Percentiles rank a stretch among this genome's conserved stretches.
These are phyloP conservation scores for Helicostylum pulchrum DNA, from an alignment of 192 early-diverging fungal species.

Conservation along the genomic window DNA sequence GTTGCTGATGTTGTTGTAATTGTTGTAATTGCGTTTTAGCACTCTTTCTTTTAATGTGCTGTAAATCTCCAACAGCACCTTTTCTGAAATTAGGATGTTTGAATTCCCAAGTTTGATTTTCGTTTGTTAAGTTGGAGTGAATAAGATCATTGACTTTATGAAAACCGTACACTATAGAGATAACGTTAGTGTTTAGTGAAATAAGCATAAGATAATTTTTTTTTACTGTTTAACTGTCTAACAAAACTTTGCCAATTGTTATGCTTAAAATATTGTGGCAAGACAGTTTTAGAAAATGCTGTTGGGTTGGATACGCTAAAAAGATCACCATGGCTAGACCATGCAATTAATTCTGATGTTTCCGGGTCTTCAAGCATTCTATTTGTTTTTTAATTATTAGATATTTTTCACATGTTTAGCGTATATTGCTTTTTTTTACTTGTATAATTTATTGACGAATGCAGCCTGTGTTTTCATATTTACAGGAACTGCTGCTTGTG, in stretches of 20 bases:
- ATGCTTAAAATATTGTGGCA: conserved; percentile 89
- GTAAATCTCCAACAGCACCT: conserved; percentile 46
- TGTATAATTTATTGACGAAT: conserved; percentile 50
- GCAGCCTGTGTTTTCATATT: conserved; percentile 45
- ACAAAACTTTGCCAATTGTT: conserved; percentile 93
- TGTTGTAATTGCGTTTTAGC: conserved; percentile 21
- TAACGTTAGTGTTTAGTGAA: background rate
- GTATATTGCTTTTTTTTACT: conserved; percentile 23
- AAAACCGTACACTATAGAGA: conserved; percentile 45
- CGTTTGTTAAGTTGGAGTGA: conserved; percentile 52
- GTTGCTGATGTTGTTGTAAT: conserved; percentile 8
- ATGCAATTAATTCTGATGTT: conserved; percentile 63
- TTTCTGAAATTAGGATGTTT: conserved; percentile 81
- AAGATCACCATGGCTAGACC: conserved; percentile 80
- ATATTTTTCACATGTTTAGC: background rate
- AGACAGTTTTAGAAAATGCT: conserved; percentile 71
- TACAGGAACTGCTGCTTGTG: background rate
- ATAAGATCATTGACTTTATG: conserved; percentile 54
- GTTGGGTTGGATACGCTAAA: conserved; percentile 87
- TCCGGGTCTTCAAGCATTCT: conserved; percentile 73
- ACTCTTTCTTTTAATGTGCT: conserved; percentile 42
- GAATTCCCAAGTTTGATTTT: conserved; percentile 84
- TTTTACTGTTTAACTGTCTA: conserved; percentile 78
- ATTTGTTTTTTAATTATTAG: background rate
- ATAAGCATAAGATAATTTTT: background rate